These are phyloP conservation scores for Cercospora sojina DNA, from an alignment of 2,329 filamentous ascomycete species.

Conservation along the genomic window DNA sequence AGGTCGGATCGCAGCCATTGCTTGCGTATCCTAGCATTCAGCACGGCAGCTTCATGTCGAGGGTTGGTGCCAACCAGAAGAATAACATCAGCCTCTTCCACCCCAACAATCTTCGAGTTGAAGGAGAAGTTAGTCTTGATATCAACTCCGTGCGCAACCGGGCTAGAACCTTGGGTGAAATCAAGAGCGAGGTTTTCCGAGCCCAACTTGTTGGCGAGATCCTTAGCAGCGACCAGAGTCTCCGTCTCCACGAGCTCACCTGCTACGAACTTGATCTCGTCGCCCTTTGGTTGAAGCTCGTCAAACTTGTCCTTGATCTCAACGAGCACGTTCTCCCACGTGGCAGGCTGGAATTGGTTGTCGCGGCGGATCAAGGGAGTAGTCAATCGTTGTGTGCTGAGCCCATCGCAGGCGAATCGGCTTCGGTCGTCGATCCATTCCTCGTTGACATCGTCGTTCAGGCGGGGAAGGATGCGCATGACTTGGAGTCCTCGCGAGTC, in stretches of 20 bases:
- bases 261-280: constrained; percentile 94
- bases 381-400: constrained; percentile 93
- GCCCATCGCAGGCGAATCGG: constrained; percentile 90
- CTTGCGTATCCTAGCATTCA: constrained; percentile 96
- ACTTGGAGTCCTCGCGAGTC: constrained; percentile 93
- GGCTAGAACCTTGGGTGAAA: constrained; percentile 77
- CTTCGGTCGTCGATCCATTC: constrained; percentile 99
- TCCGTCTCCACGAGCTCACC: constrained; percentile 90
- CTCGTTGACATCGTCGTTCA: constrained; percentile 98
- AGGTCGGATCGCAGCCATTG: constrained; percentile 96
- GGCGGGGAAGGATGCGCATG: constrained; percentile 86
- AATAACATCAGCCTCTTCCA: constrained; percentile 90
- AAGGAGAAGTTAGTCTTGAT: constrained; percentile 93
- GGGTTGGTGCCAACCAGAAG: constrained; percentile 94
- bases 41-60: constrained; percentile 87
- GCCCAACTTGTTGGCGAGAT: constrained; percentile 91
- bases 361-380: constrained; percentile 86
- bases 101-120: constrained; percentile 91
- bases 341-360: constrained; percentile 85
- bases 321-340: constrained; percentile 92
- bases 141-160: constrained; percentile 88
- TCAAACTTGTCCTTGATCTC: constrained; percentile 82
- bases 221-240: constrained; percentile 93
- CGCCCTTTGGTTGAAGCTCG: constrained; percentile 75
- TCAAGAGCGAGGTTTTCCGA: constrained; percentile 95